Conservation (phyloP, 441 rosid species). For the Flueggea neowawraea region DNA sequence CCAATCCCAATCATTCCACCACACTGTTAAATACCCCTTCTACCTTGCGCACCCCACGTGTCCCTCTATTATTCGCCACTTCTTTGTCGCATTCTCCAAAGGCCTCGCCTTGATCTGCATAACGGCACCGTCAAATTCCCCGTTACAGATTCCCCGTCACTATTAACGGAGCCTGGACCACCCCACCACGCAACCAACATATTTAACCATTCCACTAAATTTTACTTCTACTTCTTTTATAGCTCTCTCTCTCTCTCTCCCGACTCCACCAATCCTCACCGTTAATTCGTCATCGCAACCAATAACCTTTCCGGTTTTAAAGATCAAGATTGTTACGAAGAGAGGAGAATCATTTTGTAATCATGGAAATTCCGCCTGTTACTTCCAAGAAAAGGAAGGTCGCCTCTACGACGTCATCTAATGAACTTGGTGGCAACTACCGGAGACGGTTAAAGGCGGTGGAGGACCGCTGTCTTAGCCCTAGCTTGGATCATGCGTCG, state of each 20-base stretch:
- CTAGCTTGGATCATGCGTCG: constrained; percentile 19
- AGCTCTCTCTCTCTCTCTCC: too few species aligned
- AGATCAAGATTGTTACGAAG: too few species aligned
- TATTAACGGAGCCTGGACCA: constrained; percentile 53
- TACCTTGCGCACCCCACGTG: constrained; percentile 27
- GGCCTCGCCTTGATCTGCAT: constrained; percentile 19
- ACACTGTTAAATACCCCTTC: constrained; percentile 1
- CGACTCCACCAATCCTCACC: too few species aligned
- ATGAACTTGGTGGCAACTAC: too few species aligned
- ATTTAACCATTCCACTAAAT: constrained; percentile 1
- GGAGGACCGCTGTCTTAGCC: constrained; percentile 25
- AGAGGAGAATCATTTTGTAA: too few species aligned
- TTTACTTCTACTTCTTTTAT: too few species aligned
- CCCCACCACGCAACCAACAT: constrained; percentile 17
- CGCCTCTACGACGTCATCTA: too few species aligned
- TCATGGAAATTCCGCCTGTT: too few species aligned
- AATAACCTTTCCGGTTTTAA: too few species aligned
- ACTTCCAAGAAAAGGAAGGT: too few species aligned
- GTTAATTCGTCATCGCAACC: too few species aligned
- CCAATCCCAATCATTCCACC: constrained; percentile 20
- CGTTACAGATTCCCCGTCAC: constrained; percentile 59
- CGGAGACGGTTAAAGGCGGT: not conserved
- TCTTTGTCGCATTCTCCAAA: constrained; percentile 15
- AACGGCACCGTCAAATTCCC: constrained; percentile 91
- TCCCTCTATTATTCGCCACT: not conserved